Evolutionary conservation across 2,329 filamentous ascomycete genomes (phyloP).

Genomic region (Aspergillus alliaceus): DNA sequence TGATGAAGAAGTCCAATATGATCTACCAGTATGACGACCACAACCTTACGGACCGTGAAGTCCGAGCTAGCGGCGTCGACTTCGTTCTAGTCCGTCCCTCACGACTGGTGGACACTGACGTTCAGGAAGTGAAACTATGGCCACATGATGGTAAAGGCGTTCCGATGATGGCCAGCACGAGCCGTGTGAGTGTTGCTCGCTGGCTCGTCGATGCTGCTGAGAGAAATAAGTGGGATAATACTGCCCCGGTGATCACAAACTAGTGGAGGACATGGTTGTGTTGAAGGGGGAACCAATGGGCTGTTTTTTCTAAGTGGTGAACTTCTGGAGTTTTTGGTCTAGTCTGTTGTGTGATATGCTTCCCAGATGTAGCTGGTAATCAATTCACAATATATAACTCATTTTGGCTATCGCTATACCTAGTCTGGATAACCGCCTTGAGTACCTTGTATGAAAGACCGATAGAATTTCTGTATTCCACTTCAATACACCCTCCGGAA

Average conservation of each 20-base stretch:
- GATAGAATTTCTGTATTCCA: too few relatives aligned
- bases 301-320: too few relatives aligned
- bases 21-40: slow-evolving; percentile 50
- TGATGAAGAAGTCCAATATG: slow-evolving; percentile 53
- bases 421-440: too few relatives aligned
- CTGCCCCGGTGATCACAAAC: slow-evolving; percentile 50
- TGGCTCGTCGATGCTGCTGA: slow-evolving; percentile 50
- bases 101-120: slow-evolving; percentile 44
- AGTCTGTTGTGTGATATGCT: too few relatives aligned
- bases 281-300: too few relatives aligned
- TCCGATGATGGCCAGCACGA: slow-evolving; percentile 40
- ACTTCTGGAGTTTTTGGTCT: too few relatives aligned
- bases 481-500: too few relatives aligned
- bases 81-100: slow-evolving; percentile 50
- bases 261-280: too few relatives aligned
- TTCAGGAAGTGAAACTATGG: slow-evolving; percentile 39
- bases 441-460: too few relatives aligned
- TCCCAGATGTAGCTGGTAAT: too few relatives aligned
- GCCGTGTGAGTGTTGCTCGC: slow-evolving; percentile 44
- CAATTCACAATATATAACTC: too few relatives aligned
- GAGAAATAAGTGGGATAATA: slow-evolving; percentile 43
- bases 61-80: slow-evolving; percentile 36
- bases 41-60: slow-evolving; percentile 45
- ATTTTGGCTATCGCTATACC: too few relatives aligned
- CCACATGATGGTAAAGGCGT: slow-evolving; percentile 46